Evolutionary conservation across 2,329 filamentous ascomycete species (phyloP), one percentile per base, ranked within the genome.

Genomic region (Eutypa lata): DNA sequence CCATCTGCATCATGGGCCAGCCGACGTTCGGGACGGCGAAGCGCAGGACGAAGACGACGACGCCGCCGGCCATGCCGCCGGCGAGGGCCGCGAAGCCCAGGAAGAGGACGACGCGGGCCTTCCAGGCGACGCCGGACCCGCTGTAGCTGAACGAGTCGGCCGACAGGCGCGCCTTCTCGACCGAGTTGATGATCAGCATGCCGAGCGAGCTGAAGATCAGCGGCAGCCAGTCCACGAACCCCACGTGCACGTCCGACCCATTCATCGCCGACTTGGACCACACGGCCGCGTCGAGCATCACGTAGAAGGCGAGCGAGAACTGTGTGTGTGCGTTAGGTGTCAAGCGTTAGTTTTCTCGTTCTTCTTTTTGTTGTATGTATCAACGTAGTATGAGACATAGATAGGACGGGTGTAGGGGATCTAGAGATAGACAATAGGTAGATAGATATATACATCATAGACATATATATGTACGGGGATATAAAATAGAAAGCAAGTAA

Each of bases 151-250:
- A 85, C 52, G 75, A 80, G 72, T 88, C 83, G 62, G 80, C 76
- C 61, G 81, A 82, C 57, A 88, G 76, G 50, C 84, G 80, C 54
- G 82, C 75, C 72, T 88, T 87, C 73, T 87, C 83, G 58, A 87
- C 83, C 60, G 78, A 82, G 76, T 88, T 87, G 76, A 87, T 87
- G 69, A 87, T 87, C 53, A 88, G 77, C 83, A 88, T 87, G 57
- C 85, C 84, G 57, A 87, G 75, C 57, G 79, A 78, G 59, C 79
- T 83, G 74, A 87, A 87, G 68, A 87, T 79, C 60, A 88, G 77
- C 49, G 84, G 84, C 58, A 87, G 79, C 84, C 84, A 88, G 78
- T 88, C 84, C 70, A 86, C 76, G 64, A 87, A 88, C 60, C 76
- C 83, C 63, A 88, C 76, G 72, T 88, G 84, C 53, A 82, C 72